Base-by-base conservation (phyloP, 1,139 yeast genomes). In the Yamadazyma epiphylla region DNA sequence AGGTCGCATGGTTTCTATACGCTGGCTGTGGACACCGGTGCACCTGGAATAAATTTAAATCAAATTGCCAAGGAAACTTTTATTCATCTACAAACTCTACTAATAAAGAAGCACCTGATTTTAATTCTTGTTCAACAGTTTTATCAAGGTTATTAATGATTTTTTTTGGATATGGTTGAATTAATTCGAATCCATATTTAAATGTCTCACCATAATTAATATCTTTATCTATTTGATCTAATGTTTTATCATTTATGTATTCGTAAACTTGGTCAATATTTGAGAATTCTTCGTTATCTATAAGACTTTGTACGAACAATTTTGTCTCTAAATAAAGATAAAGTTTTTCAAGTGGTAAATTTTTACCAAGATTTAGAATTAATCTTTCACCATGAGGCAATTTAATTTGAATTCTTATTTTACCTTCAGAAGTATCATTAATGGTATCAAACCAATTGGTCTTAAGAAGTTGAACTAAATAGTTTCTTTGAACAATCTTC, bases 301-400 rank as follows among this genome's bases (percentile, higher is more conserved):
- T 38, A 29, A 41, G 23, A 9, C 43, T 44, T 19, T 36, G 36
- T n/a, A 43, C 40, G 30, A 52, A 50, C 23, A 67, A 39, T 31
- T 60, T 59, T 12, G 68, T 59, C 37, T 82, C 87, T 25, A 85
- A 75, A 45, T 68, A 76, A 26, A 78, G 65, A 51, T 86, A 87
- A 4, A 89, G 53, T 22, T 83, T 83, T 26, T 64, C 64, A n/a
- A 81, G 50, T 0, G 77, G 58, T 11, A 73, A 64, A 5, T 55
- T 48, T 14, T 71, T 67, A 19, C 28, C 27, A 5, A 43, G 13
- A 16, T 58, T 49, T 35, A 87, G 75, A 6, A 84, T 64, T 3
- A 80, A 51, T 28, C 94, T 64, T 28, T 68, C 67, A 1, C 96
- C 96, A 24, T 71, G 41, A 2, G 74, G 74, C 20, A 67, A 48